A percentile compares a stretch with the other conserved stretches of the same genome.
phyloP scores from a whole-genome alignment of 1,139 yeast species.

The Scheffersomyces insectosa region DNA sequence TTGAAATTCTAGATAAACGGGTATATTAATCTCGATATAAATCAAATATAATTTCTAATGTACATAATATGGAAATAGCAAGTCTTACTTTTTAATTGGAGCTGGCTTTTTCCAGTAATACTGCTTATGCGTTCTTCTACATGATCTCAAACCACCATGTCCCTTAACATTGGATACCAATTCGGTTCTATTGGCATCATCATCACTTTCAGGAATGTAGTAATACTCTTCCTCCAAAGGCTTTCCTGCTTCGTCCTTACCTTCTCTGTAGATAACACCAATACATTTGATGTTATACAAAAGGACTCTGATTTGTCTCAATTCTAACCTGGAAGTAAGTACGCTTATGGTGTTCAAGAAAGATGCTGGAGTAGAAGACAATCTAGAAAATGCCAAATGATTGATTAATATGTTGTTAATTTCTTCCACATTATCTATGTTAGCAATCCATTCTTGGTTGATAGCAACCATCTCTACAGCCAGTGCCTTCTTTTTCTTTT shows the following conservation, averaged over 20 bases:
- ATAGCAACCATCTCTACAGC: slow-evolving; percentile 18
- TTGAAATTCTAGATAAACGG: neutral
- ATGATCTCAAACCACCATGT: slow-evolving; percentile 76
- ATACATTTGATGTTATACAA: slow-evolving; percentile 55
- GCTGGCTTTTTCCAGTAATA: slow-evolving; percentile 83
- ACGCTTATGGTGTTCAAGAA: slow-evolving; percentile 63
- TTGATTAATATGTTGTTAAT: slow-evolving; percentile 69
- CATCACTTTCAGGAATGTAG: slow-evolving; percentile 81
- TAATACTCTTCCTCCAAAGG: slow-evolving; percentile 91
- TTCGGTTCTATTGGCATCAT: slow-evolving; percentile 64
- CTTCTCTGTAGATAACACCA: slow-evolving; percentile 83
- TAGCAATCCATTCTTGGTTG: slow-evolving; percentile 27
- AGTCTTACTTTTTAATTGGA: slow-evolving; percentile 37
- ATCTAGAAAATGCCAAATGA: slow-evolving; percentile 86
- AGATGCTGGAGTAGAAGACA: slow-evolving; percentile 81
- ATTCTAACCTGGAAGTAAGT: slow-evolving; percentile 42
- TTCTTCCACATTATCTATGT: slow-evolving; percentile 46
- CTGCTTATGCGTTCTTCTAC: slow-evolving; percentile 93
- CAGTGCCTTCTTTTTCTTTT: slow-evolving; percentile 12
- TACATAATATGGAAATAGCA: slow-evolving; percentile 3
- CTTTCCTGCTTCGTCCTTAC: slow-evolving; percentile 96
- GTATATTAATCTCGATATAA: neutral
- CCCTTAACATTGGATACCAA: slow-evolving; percentile 81
- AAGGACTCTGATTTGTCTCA: slow-evolving; percentile 52
- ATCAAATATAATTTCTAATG: slow-evolving; percentile 4